Evolutionary conservation across 2,329 filamentous ascomycete species (phyloP).

Genomic region (Neonectria faginata): DNA sequence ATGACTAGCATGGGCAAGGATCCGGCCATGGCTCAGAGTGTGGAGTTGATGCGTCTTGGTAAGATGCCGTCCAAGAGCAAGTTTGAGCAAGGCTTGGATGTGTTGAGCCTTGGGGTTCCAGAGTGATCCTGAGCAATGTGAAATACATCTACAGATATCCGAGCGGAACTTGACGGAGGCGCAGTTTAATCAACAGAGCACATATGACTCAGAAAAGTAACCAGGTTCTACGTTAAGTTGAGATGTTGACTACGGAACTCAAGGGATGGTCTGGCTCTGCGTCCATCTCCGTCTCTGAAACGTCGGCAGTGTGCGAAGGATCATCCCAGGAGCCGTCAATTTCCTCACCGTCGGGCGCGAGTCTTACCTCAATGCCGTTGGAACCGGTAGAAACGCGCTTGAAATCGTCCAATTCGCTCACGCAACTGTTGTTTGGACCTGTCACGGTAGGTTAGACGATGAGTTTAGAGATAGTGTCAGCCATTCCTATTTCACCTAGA

Average conservation of each 20-base stretch:
- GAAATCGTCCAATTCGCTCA: not conserved
- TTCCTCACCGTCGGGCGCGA: too few relatives aligned
- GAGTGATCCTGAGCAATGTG: not conserved
- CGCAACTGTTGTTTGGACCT: not conserved
- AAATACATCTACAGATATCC: not conserved
- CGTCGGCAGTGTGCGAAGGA: too few relatives aligned
- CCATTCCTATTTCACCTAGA: not conserved
- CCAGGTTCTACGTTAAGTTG: not conserved
- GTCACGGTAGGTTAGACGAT: not conserved
- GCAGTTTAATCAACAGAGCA: not conserved
- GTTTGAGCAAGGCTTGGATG: conserved; percentile 71
- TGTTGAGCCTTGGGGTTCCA: conserved; percentile 56
- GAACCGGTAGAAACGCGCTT: not conserved
- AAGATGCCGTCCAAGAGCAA: conserved; percentile 88
- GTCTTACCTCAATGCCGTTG: too few relatives aligned
- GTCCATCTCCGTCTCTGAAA: too few relatives aligned
- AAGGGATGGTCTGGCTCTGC: too few relatives aligned
- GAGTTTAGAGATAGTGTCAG: not conserved
- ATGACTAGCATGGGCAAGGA: conserved; percentile 93
- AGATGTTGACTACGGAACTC: not conserved
- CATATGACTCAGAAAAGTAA: not conserved
- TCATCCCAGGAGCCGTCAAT: too few relatives aligned
- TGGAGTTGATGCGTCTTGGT: conserved; percentile 84
- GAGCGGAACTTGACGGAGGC: not conserved
- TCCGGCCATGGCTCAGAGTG: conserved; percentile 83